A percentile compares a stretch with the other conserved stretches of the same genome.
Evolutionary conservation across 768 basidiomycete genomes (phyloP).

Genomic region (Russula olivacea): DNA sequence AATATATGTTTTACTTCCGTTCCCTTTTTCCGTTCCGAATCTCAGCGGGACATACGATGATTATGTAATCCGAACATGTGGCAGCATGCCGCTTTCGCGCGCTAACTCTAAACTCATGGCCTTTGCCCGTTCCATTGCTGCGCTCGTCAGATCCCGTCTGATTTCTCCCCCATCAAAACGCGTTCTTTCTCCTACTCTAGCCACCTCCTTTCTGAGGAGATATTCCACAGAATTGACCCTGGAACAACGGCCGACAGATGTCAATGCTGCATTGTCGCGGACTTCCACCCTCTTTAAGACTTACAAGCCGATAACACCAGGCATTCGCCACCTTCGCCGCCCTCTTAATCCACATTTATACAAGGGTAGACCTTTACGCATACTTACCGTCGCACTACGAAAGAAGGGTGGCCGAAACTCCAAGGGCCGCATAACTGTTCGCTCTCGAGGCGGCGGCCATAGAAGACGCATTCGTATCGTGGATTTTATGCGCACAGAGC

Average conservation of each 20-base stretch:
- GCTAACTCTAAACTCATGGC: conserved; percentile 16
- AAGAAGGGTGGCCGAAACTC: conserved; percentile 83
- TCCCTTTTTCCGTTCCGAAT: background rate
- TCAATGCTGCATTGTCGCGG: conserved; percentile 43
- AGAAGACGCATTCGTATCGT: conserved; percentile 76
- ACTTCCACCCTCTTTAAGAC: conserved; percentile 68
- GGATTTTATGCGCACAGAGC: conserved; percentile 76
- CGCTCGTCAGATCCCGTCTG: conserved; percentile 15
- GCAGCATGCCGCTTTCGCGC: background rate
- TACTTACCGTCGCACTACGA: conserved; percentile 75
- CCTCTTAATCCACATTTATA: conserved; percentile 79
- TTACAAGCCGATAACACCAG: conserved; percentile 83
- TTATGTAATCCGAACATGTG: conserved; percentile 1
- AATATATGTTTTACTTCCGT: background rate
- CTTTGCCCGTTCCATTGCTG: conserved; percentile 12
- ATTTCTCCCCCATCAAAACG: background rate
- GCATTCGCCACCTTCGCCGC: conserved; percentile 80
- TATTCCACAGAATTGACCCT: conserved; percentile 37
- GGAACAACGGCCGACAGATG: conserved; percentile 31
- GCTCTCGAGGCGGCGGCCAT: conserved; percentile 90
- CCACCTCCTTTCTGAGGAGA: conserved; percentile 27
- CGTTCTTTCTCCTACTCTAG: conserved; percentile 15
- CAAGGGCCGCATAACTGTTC: conserved; percentile 79
- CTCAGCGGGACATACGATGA: background rate
- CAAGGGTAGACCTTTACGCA: conserved; percentile 76